Conservation (phyloP, 2,329 filamentous ascomycete genomes). For the Didymella pinodella region DNA sequence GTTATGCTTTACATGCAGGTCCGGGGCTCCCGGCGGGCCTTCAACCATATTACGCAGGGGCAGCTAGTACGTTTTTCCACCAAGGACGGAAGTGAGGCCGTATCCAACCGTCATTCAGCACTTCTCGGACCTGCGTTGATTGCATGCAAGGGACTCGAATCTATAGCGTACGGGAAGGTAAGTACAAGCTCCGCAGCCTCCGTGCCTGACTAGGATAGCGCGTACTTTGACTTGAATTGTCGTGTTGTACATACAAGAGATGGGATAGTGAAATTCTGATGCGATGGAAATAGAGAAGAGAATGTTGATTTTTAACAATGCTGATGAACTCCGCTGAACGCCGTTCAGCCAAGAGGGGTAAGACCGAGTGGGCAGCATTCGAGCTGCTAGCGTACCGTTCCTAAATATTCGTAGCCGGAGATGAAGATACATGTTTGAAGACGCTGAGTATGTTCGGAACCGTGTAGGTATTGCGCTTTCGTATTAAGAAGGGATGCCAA, state of each 20-base stretch:
- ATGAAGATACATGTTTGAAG: neutral
- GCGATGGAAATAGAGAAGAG: neutral
- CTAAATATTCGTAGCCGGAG: neutral
- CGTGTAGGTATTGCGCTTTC: no score
- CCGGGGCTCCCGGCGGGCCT: constrained; percentile 20
- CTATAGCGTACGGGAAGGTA: neutral
- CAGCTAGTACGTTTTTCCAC: constrained; percentile 9
- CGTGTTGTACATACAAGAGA: constrained; percentile 1
- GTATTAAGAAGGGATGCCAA: no score
- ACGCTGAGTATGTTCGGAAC: neutral
- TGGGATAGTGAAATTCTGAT: no score
- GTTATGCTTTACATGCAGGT: constrained; percentile 15
- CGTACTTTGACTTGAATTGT: neutral
- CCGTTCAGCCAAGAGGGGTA: neutral
- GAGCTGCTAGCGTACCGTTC: neutral
- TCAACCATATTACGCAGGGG: constrained; percentile 17
- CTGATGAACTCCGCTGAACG: constrained; percentile 1
- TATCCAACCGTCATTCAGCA: neutral
- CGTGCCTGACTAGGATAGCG: neutral
- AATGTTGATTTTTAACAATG: constrained; percentile 3
- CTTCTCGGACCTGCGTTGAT: neutral
- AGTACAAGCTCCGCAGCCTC: neutral
- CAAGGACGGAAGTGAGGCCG: constrained; percentile 1
- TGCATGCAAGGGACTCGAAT: neutral
- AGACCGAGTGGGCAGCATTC: neutral